A percentile compares a stretch with the other conserved stretches of the same genome.
Conservation (phyloP, 1,284 basidiomycete genomes). For the Ganoderma sp. region DNA sequence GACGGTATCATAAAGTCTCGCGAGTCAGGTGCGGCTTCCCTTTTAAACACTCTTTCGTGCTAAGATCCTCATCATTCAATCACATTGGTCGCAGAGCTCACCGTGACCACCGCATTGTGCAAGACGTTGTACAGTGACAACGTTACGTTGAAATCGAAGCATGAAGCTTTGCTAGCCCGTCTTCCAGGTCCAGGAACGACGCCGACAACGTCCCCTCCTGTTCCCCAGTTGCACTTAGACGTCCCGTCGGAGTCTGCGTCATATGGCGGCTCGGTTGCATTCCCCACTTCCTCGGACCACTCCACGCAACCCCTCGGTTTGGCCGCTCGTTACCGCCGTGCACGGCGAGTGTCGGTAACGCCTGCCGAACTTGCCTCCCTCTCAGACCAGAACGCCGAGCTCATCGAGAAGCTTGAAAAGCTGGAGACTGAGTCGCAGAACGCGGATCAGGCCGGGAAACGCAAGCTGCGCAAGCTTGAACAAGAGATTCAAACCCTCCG, state of each 20-base stretch:
- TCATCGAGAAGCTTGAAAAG: slow-evolving; percentile 73
- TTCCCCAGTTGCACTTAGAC: slow-evolving; percentile 29
- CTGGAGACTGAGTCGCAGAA: slow-evolving; percentile 73
- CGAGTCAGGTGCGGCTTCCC: slow-evolving; percentile 64
- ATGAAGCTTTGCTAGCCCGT: slow-evolving; percentile 67
- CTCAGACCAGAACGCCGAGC: slow-evolving; percentile 81
- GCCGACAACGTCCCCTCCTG: slow-evolving; percentile 33
- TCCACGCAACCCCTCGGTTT: slow-evolving; percentile 33
- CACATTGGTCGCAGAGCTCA: slow-evolving; percentile 59
- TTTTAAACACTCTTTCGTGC: not conserved
- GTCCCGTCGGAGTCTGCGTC: slow-evolving; percentile 36
- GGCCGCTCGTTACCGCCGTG: slow-evolving; percentile 45
- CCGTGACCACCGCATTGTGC: slow-evolving; percentile 67
- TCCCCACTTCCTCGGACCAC: slow-evolving; percentile 46
- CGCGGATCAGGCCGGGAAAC: slow-evolving; percentile 70
- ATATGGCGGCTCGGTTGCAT: slow-evolving; percentile 40
- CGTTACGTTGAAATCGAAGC: slow-evolving; percentile 67
- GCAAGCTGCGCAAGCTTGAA: slow-evolving; percentile 73
- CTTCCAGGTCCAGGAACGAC: slow-evolving; percentile 51
- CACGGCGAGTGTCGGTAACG: slow-evolving; percentile 66
- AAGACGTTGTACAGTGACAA: slow-evolving; percentile 75
- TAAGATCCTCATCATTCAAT: not conserved
- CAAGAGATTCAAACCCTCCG: slow-evolving; percentile 74
- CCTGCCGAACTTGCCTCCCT: slow-evolving; percentile 72
- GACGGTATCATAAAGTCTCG: slow-evolving; percentile 76